Percentiles rank a stretch among this genome's conserved stretches.
These are phyloP conservation scores for Coemansia sp. DNA, from an alignment of 192 early-diverging fungal genomes.

Conservation along the genomic window DNA sequence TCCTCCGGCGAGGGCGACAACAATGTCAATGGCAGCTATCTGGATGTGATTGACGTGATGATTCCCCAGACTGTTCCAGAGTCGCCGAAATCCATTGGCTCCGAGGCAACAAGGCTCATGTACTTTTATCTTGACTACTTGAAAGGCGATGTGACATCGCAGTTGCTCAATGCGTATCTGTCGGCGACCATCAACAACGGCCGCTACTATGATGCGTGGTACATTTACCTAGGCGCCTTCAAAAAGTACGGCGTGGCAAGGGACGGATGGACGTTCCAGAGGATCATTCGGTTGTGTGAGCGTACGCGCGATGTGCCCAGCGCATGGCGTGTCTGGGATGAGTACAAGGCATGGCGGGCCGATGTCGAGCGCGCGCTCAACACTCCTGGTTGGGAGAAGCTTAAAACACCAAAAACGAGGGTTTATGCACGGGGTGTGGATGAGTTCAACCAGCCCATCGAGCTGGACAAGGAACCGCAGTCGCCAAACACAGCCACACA, in stretches of 20 bases:
- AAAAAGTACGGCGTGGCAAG: conserved; percentile 51
- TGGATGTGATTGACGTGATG: conserved; percentile 37
- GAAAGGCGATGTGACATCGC: conserved; percentile 52
- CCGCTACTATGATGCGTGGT: conserved; percentile 46
- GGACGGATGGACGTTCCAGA: conserved; percentile 65
- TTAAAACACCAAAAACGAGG: conserved; percentile 21
- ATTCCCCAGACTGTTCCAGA: conserved; percentile 44
- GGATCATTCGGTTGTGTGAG: conserved; percentile 61
- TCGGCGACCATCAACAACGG: conserved; percentile 60
- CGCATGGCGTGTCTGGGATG: conserved; percentile 69
- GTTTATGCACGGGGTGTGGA: conserved; percentile 9
- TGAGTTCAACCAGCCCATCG: background rate
- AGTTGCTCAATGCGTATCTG: conserved; percentile 64
- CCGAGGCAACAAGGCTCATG: conserved; percentile 34
- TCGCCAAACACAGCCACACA: conserved; percentile 25
- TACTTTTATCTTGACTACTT: conserved; percentile 33
- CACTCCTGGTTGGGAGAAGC: conserved; percentile 38
- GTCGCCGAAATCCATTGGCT: conserved; percentile 30
- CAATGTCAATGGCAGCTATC: conserved; percentile 3
- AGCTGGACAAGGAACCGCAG: background rate
- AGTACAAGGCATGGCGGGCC: conserved; percentile 62
- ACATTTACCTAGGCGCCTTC: conserved; percentile 57
- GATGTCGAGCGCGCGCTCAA: conserved; percentile 38
- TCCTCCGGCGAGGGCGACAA: conserved; percentile 13
- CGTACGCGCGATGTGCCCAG: conserved; percentile 60